Conservation (phyloP, 2,329 filamentous ascomycete genomes). For the Byssothecium circinans region DNA sequence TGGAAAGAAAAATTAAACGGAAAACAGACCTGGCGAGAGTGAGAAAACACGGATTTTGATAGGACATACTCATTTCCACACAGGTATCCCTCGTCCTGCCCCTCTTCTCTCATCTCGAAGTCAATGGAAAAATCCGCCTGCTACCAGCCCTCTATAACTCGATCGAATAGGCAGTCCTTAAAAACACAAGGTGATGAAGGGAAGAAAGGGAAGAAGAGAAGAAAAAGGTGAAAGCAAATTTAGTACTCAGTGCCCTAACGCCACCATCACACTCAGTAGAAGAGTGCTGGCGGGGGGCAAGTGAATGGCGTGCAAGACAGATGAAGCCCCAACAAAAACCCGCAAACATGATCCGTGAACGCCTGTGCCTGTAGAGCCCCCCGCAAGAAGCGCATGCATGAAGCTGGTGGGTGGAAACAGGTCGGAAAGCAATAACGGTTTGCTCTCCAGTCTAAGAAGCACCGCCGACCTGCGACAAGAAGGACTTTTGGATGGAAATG, state of each 20-base stretch:
- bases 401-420: neutral
- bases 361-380: conserved; percentile 4
- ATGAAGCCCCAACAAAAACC: conserved; percentile 2
- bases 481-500: conserved; percentile 27
- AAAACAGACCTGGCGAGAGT: neutral
- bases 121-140: neutral
- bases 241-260: conserved; percentile 1
- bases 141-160: neutral
- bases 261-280: conserved; percentile 1
- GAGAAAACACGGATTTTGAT: neutral
- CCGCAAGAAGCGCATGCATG: conserved; percentile 6
- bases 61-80: conserved; percentile 3
- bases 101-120: conserved; percentile 6
- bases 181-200: conserved; percentile 17
- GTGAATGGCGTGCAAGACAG: neutral
- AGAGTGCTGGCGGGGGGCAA: conserved; percentile 3
- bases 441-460: conserved; percentile 16
- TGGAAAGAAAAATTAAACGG: neutral
- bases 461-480: conserved; percentile 18
- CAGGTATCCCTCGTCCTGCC: conserved; percentile 1
- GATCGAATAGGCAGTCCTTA: neutral
- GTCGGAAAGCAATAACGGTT: conserved; percentile 9
- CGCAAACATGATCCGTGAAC: conserved; percentile 9
- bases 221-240: neutral
- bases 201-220: conserved; percentile 6